Conservation (phyloP, 1,284 basidiomycete genomes). For the Rhodotorula sp. region DNA sequence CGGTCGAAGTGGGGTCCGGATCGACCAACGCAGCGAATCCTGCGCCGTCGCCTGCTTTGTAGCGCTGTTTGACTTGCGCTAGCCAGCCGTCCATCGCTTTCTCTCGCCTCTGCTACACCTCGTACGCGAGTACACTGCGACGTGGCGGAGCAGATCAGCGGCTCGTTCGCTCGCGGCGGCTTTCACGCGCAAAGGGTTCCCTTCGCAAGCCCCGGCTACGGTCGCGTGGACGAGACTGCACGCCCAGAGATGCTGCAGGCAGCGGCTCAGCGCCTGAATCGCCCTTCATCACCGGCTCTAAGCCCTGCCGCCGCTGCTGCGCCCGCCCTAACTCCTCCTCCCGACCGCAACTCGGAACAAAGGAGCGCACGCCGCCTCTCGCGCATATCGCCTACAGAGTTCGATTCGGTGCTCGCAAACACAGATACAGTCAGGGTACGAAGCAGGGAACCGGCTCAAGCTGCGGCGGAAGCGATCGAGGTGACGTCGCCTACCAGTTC, state of each 20-base stretch:
- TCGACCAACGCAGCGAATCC: constrained; percentile 3
- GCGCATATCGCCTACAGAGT: constrained; percentile 31
- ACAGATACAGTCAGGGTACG: constrained; percentile 11
- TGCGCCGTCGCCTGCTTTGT: neutral
- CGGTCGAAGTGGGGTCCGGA: constrained; percentile 7
- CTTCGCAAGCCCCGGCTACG: neutral
- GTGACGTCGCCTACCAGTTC: neutral
- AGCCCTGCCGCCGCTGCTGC: neutral
- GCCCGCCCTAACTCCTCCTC: neutral
- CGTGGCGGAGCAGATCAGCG: neutral
- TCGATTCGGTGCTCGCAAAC: constrained; percentile 27
- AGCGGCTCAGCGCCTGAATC: neutral
- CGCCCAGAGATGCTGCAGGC: constrained; percentile 1
- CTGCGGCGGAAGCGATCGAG: neutral
- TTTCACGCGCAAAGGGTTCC: neutral
- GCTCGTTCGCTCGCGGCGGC: neutral
- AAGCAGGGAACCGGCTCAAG: neutral
- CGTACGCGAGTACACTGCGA: neutral
- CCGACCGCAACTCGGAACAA: neutral
- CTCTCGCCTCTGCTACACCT: neutral
- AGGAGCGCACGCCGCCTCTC: constrained; percentile 19
- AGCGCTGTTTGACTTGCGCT: neutral
- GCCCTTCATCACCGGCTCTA: neutral
- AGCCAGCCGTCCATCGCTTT: constrained; percentile 17
- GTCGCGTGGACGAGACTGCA: neutral